These are phyloP conservation scores for Colletotrichum agaves DNA, from an alignment of 2,329 filamentous ascomycete genomes.

Conservation along the genomic window DNA sequence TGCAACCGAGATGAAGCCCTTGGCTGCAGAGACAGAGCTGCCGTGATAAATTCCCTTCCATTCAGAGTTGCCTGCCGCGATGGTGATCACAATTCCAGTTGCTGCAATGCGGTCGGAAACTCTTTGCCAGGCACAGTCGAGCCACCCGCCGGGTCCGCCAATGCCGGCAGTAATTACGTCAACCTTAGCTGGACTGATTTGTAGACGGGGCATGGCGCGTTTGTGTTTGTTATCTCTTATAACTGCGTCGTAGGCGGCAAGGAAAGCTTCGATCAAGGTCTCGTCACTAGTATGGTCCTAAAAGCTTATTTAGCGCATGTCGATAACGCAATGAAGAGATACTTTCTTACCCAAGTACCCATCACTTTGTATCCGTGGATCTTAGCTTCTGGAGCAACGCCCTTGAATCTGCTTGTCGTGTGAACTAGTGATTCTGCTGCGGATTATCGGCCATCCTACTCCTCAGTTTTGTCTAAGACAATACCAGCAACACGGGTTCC, in stretches of 20 bases:
- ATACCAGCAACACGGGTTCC: slow-evolving; percentile 50
- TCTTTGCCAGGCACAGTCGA: slow-evolving; percentile 44
- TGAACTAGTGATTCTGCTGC: background rate
- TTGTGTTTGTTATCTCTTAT: slow-evolving; percentile 3
- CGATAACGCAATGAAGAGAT: background rate
- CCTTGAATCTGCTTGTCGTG: background rate
- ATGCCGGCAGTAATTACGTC: slow-evolving; percentile 44
- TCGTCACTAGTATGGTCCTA: slow-evolving; percentile 32
- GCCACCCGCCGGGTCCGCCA: slow-evolving; percentile 39
- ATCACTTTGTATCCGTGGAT: slow-evolving; percentile 34
- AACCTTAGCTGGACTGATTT: slow-evolving; percentile 14
- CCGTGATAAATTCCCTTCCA: slow-evolving; percentile 53
- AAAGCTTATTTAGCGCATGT: background rate
- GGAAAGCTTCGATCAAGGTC: slow-evolving; percentile 33
- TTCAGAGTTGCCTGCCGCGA: slow-evolving; percentile 58
- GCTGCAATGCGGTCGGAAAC: slow-evolving; percentile 47
- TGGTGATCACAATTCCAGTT: slow-evolving; percentile 54
- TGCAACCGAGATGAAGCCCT: slow-evolving; percentile 55
- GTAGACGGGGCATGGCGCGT: background rate
- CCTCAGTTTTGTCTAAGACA: slow-evolving; percentile 37
- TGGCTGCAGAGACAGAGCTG: slow-evolving; percentile 53
- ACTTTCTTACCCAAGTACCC: background rate
- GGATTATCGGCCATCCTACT: background rate
- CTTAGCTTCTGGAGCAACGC: slow-evolving; percentile 29
- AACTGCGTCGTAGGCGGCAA: slow-evolving; percentile 24